Evolutionary conservation across 2,329 filamentous ascomycete genomes (phyloP).

Genomic region (Diaporthe sp.): DNA sequence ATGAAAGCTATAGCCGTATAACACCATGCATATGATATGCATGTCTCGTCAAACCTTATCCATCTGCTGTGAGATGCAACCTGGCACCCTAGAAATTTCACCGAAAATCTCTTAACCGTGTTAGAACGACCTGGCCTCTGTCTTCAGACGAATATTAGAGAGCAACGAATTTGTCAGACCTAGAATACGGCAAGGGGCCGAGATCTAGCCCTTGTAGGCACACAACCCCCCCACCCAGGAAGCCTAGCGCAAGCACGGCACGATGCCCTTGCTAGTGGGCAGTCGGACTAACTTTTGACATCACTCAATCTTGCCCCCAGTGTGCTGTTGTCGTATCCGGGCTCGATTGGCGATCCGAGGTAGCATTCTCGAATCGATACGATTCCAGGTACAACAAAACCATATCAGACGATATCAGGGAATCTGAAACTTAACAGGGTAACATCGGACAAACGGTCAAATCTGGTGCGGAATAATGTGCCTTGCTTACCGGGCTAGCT

Average conservation of each 20-base stretch:
- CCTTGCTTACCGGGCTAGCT: background rate
- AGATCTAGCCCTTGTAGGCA: background rate
- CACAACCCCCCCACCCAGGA: background rate
- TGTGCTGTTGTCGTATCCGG: background rate
- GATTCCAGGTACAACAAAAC: background rate
- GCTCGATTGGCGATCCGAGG: conserved; percentile 14
- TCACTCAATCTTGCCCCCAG: background rate
- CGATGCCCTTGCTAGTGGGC: background rate
- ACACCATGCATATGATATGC: background rate
- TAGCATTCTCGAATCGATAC: conserved; percentile 8
- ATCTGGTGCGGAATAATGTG: conserved; percentile 8
- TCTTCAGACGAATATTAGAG: background rate
- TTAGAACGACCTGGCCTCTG: background rate
- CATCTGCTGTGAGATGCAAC: background rate
- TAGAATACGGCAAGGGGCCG: background rate
- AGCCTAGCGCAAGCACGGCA: background rate
- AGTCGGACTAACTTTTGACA: background rate
- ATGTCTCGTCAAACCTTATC: background rate
- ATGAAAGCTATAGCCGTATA: background rate
- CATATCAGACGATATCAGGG: conserved; percentile 21
- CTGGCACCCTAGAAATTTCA: background rate
- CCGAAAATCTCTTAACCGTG: no score
- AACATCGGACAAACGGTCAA: background rate
- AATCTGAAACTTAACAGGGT: conserved; percentile 11
- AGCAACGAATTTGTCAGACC: background rate